Percentiles rank a stretch among this genome's conserved stretches.
Conservation (phyloP, 352 stramenopile species). For the Phytophthora chlamydospora region DNA sequence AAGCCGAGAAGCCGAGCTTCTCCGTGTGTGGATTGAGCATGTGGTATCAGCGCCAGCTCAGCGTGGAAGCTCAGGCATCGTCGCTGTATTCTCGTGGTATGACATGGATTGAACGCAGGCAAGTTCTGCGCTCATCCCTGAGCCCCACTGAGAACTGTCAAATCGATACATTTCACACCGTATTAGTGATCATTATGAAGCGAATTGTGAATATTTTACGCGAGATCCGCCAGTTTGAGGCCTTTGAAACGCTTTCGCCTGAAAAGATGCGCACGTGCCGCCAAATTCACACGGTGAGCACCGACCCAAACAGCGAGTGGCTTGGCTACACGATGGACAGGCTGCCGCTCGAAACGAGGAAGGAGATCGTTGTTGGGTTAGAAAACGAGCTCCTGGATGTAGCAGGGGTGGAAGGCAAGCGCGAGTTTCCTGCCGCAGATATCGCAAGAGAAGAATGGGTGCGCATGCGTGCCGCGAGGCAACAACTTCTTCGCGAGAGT, state of each 20-base stretch:
- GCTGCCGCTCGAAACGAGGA: slow-evolving; percentile 54
- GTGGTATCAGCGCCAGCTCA: slow-evolving; percentile 43
- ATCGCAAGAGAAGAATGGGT: slow-evolving; percentile 60
- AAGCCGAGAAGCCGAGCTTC: background rate
- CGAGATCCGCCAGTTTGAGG: slow-evolving; percentile 68
- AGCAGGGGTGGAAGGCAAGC: slow-evolving; percentile 31
- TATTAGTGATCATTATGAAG: slow-evolving; percentile 61
- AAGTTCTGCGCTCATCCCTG: slow-evolving; percentile 53
- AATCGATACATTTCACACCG: slow-evolving; percentile 61
- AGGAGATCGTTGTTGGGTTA: slow-evolving; percentile 61
- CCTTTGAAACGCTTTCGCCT: slow-evolving; percentile 52
- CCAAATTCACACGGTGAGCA: slow-evolving; percentile 56
- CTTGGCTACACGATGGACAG: slow-evolving; percentile 62
- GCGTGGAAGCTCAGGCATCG: slow-evolving; percentile 9
- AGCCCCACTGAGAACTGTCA: slow-evolving; percentile 67
- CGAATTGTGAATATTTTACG: slow-evolving; percentile 54
- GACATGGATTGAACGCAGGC: slow-evolving; percentile 53
- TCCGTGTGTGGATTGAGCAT: slow-evolving; percentile 30
- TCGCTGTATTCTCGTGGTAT: slow-evolving; percentile 19
- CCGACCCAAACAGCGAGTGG: slow-evolving; percentile 53
- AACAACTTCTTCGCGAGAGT: slow-evolving; percentile 51
- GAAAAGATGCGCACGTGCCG: slow-evolving; percentile 63
- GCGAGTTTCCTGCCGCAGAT: slow-evolving; percentile 20
- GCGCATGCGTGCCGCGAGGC: slow-evolving; percentile 40
- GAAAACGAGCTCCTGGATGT: slow-evolving; percentile 74